Percentiles rank a stretch among this genome's conserved stretches.
phyloP scores from a whole-genome alignment of 2,329 filamentous ascomycete genomes.

The Coniella vitis region DNA sequence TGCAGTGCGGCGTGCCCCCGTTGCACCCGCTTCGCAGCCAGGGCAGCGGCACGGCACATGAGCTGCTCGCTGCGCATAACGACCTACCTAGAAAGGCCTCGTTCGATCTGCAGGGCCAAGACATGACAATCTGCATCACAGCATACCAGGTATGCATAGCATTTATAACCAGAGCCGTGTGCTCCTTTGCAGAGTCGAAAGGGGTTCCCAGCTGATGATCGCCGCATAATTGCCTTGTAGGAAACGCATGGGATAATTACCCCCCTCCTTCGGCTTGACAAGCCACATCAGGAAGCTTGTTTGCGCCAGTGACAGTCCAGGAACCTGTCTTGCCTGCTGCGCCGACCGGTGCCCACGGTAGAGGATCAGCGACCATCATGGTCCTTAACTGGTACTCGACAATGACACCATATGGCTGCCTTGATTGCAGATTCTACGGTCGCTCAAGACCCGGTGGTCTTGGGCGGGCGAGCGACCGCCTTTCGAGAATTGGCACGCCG shows the following conservation, averaged over 20 bases:
- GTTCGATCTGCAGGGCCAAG: conserved; percentile 1
- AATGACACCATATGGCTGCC: too few relatives aligned
- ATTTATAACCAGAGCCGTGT: not conserved
- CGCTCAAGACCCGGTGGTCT: too few relatives aligned
- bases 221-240: not conserved
- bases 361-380: too few relatives aligned
- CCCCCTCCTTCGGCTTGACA: not conserved
- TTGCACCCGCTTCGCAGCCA: too few relatives aligned
- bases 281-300: not conserved
- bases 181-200: not conserved
- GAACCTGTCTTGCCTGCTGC: too few relatives aligned
- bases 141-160: too few relatives aligned
- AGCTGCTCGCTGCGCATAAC: not conserved
- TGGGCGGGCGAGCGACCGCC: not conserved
- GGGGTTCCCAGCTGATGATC: not conserved
- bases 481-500: too few relatives aligned
- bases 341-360: too few relatives aligned
- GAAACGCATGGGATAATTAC: not conserved
- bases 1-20: too few relatives aligned
- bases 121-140: not conserved
- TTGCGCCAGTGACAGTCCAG: not conserved
- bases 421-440: too few relatives aligned
- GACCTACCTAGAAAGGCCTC: conserved; percentile 10
- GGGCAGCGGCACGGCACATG: too few relatives aligned
- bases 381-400: too few relatives aligned